Percentiles rank a stretch among this genome's conserved stretches.
Evolutionary conservation across 2,329 filamentous ascomycete genomes (phyloP).

Genomic region (Zarea fungicola): DNA sequence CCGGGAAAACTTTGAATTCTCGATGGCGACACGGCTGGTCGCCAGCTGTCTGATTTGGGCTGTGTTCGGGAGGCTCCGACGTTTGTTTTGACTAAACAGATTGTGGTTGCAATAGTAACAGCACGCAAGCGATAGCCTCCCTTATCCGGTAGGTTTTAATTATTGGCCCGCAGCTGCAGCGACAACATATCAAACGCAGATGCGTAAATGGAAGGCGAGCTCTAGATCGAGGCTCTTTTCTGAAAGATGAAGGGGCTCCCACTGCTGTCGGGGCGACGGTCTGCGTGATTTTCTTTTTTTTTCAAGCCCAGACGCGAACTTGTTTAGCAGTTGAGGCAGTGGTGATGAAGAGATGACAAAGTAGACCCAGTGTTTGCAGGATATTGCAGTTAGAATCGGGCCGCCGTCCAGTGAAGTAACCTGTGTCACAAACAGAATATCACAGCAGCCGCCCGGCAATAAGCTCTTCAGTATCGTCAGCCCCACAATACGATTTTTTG

Average conservation of each 20-base stretch:
- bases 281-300: not conserved
- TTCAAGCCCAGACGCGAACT: too few relatives aligned
- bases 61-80: too few relatives aligned
- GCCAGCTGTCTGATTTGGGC: too few relatives aligned
- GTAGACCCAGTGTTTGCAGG: slow-evolving; percentile 2
- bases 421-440: slow-evolving; percentile 10
- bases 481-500: too few relatives aligned
- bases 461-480: too few relatives aligned
- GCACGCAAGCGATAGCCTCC: too few relatives aligned
- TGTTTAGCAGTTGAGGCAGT: too few relatives aligned
- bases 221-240: not conserved
- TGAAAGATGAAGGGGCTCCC: too few relatives aligned
- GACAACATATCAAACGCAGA: not conserved
- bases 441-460: not conserved
- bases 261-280: not conserved
- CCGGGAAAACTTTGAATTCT: slow-evolving; percentile 13
- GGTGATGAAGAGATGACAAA: slow-evolving; percentile 4
- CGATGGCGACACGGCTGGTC: slow-evolving; percentile 11
- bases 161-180: slow-evolving; percentile 6
- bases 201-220: slow-evolving; percentile 9
- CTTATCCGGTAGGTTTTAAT: not conserved
- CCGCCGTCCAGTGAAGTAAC: not conserved
- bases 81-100: too few relatives aligned
- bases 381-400: not conserved
- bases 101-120: too few relatives aligned